Percentiles rank a stretch among this genome's conserved stretches.
Conservation (phyloP, 352 stramenopile species). For the Globisporangium mamillatum region DNA sequence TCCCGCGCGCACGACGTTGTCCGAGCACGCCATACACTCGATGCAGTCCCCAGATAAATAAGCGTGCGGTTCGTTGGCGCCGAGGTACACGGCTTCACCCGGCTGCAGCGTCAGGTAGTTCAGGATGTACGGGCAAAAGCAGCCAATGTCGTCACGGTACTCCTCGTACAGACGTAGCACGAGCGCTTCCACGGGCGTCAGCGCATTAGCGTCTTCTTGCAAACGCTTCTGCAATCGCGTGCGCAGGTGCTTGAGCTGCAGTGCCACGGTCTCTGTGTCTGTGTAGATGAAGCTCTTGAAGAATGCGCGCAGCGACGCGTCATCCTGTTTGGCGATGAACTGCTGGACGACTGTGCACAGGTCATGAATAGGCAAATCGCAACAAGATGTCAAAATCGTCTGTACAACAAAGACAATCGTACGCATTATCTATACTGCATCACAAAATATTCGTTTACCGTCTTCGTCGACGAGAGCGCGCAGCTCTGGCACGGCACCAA, state of each 20-base stretch:
- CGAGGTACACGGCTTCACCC: slow-evolving; percentile 97
- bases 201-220: slow-evolving; percentile 1
- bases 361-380: slow-evolving; percentile 2
- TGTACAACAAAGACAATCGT: not conserved
- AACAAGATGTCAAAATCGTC: not conserved
- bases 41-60: slow-evolving; percentile 96
- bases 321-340: slow-evolving; percentile 36
- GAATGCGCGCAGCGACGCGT: slow-evolving; percentile 53
- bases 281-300: slow-evolving; percentile 84
- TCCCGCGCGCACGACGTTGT: slow-evolving; percentile 99
- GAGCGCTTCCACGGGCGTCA: slow-evolving; percentile 60
- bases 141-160: slow-evolving; percentile 96
- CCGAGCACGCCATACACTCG: slow-evolving; percentile 98
- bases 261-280: slow-evolving; percentile 53
- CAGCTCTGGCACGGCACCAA: slow-evolving; percentile 86
- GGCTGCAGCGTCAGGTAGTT: slow-evolving; percentile 96
- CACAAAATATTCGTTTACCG: slow-evolving; percentile 6
- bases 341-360: slow-evolving; percentile 28
- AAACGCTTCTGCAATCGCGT: slow-evolving; percentile 48
- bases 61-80: slow-evolving; percentile 98
- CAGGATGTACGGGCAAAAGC: slow-evolving; percentile 97
- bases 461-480: slow-evolving; percentile 33
- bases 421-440: not conserved
- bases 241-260: slow-evolving; percentile 81
- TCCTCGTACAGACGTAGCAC: slow-evolving; percentile 92